Evolutionary conservation across 129 eudicot genomes (phyloP), one percentile per base, ranked within the genome.

Genomic region (Calendula officinalis): DNA sequence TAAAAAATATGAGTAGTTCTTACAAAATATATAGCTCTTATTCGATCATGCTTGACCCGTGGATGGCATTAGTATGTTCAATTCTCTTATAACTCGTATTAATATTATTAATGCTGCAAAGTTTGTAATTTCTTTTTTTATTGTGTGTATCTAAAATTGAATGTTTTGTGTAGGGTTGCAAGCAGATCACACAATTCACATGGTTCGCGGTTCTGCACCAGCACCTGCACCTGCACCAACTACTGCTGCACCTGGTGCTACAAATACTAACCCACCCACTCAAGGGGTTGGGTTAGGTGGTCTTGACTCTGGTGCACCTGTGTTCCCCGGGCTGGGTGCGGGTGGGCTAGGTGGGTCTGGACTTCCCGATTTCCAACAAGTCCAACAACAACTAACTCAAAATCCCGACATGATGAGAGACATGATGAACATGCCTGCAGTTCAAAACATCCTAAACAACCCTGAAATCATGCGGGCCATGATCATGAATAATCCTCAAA

Each of bases 321-420:
- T 76, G 38, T 87, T 82, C 72, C 86, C 81, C 36, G 98, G 94
- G 16, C 90, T 84, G 7, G 91, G 90, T 3, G 10, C 42, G 57
- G 91, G 80, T 68, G 83, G 78, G 43, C 5, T 17, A 57, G 83
- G 72, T 78, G 98, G 98, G 46, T 58, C 91, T 45, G 99, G 99
- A 57, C 77, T 92, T 64, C 91, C 96, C 5, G 91, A 85, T 33
- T 81, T 88, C 36, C 91, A 92, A 70, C 95, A 88, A 80, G 73
- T 92, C 80, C 98, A 92, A 68, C 96, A 92, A 63, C 98, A 88
- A 61, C 71, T 92, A 65, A 81, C 86, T 60, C 96, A 88, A 52
- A 79, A 92, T 48, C 96, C 98, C n/a, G 83, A 85, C 69, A 88
- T 92, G 96, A 92, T 92, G 95, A 76, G 91, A 58, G 98, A 88